Percentiles rank a stretch among this genome's conserved stretches.
phyloP scores from a whole-genome alignment of 1,284 basidiomycete species.

The Anthracocystis walkeri region DNA sequence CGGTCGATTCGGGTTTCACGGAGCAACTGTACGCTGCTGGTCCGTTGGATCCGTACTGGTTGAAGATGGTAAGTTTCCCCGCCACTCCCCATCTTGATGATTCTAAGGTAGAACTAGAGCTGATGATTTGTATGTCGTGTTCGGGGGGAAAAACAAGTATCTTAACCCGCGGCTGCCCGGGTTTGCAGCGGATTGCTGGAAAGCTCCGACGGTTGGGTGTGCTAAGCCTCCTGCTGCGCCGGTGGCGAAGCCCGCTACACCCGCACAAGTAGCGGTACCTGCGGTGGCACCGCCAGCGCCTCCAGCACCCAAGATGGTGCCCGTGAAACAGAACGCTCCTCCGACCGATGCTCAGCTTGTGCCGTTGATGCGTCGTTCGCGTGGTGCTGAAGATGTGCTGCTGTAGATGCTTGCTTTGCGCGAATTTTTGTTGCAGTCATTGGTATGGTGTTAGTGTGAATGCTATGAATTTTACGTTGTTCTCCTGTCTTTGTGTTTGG shows the following conservation, averaged over 20 bases:
- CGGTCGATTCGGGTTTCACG: conserved; percentile 2
- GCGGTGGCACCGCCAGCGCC: no score
- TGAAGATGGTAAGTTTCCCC: conserved; percentile 1
- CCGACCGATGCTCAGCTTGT: conserved; percentile 10
- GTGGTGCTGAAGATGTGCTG: no score
- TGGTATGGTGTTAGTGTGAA: no score
- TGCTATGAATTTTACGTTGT: no score
- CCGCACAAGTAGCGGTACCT: not conserved
- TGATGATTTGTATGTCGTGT: not conserved
- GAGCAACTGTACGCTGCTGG: conserved; percentile 5
- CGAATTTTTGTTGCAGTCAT: no score
- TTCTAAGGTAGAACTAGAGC: not conserved
- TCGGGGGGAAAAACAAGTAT: conserved; percentile 1
- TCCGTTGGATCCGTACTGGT: conserved; percentile 16
- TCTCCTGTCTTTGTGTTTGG: no score
- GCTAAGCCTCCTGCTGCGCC: not conserved
- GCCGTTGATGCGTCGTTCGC: conserved; percentile 1
- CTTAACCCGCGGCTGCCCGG: not conserved
- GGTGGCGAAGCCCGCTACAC: not conserved
- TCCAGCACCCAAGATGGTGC: no score
- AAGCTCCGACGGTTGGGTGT: not conserved
- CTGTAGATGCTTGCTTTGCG: no score
- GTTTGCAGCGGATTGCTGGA: conserved; percentile 10
- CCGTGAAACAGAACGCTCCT: no score
- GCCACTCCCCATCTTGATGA: not conserved